Base-by-base conservation (phyloP, 495 filamentous ascomycete species). In the Podospora appendiculata region DNA sequence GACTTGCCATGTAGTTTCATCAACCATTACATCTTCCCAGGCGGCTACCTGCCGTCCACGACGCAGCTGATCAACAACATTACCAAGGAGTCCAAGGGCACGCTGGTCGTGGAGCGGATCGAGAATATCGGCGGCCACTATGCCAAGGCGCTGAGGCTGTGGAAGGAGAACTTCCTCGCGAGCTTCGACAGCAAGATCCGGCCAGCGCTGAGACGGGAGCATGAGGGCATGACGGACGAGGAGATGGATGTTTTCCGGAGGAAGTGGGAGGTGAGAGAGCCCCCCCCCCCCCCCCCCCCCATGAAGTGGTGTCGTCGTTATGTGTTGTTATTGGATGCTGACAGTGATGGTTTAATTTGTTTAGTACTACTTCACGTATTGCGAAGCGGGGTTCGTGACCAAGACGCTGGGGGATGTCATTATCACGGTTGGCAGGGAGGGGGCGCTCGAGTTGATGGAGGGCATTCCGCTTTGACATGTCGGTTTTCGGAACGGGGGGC, bases 41-140 rank as follows among this genome's bases (percentile, higher is more conserved):
- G 84, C 40, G 85, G 86, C 2, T 84, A 89, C 60, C 69, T 88
- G 0, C 84, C 84, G 12, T 86, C 81, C 6, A 73, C 80, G 32
- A 80, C 74, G 19, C 81, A 85, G 57, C 68, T 88, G 33, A 67
- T 86, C 18, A 71, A 75, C 38, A 73, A 80, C 36, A 81, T 89
- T 45, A 74, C 71, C 32, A 67, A 66, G 34, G 79, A 83, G 42
- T 79, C 79, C 4, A 71, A 68, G 32, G 79, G 77, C 0, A 76
- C 75, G 1, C 70, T 87, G 25, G 70, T 87, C 41, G 72, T 88
- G 11, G 79, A 87, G 46, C 73, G 68, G 16, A 65, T 86, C 33
- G 74, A 83, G 54, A 87, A 86, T 52, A 86, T 87, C 47, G 85
- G 84, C 10, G 81, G 80, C 12, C 83, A 88, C 56, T 88, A 88